Conservation (phyloP, 371 early-diverging fungal species). For the Apophysomyces variabilis region DNA sequence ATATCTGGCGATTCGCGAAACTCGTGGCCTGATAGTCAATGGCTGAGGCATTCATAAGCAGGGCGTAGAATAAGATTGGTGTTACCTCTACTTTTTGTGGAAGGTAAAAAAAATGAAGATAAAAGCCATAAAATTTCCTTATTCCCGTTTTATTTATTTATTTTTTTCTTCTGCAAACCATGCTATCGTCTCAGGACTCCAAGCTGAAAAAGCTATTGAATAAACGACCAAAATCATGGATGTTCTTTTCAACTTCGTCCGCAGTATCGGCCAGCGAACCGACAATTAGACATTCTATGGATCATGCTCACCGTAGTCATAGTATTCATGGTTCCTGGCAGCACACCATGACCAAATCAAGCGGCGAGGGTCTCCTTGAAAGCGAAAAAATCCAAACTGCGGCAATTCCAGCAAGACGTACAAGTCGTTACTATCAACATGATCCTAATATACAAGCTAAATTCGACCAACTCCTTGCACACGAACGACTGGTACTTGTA, state of each 20-base stretch:
- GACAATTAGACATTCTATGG: slow-evolving; percentile 1
- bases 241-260: neutral
- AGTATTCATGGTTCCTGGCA: neutral
- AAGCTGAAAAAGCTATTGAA: neutral
- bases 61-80: slow-evolving; percentile 10
- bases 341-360: neutral
- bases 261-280: neutral
- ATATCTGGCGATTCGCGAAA: neutral
- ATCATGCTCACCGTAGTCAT: slow-evolving; percentile 2
- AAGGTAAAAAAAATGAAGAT: neutral
- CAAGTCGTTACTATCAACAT: slow-evolving; percentile 17
- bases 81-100: neutral
- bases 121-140: slow-evolving; percentile 6
- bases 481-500: slow-evolving; percentile 3
- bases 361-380: neutral
- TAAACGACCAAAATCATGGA: slow-evolving; percentile 8
- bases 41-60: slow-evolving; percentile 6
- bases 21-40: slow-evolving; percentile 1
- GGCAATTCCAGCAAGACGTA: slow-evolving; percentile 12
- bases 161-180: neutral
- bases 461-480: slow-evolving; percentile 12
- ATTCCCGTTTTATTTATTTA: neutral
- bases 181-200: slow-evolving; percentile 1
- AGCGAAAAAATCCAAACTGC: neutral
- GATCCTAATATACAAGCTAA: slow-evolving; percentile 16